These are phyloP conservation scores for Strobilomyces confusus DNA, from an alignment of 768 basidiomycete species.

Conservation along the genomic window DNA sequence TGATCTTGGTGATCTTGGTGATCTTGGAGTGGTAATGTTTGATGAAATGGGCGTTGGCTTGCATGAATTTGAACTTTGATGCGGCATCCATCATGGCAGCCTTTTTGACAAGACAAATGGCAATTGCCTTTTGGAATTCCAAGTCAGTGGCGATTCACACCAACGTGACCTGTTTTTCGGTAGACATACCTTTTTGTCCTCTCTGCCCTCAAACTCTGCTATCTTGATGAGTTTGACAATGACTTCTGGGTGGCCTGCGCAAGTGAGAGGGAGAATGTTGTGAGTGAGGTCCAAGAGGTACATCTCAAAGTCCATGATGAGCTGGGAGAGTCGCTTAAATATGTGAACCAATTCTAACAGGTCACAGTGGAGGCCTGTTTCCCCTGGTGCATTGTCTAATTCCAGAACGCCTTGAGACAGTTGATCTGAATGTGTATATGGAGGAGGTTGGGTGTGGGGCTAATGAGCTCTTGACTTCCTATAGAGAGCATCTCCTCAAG, in stretches of 20 bases:
- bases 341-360: constrained; percentile 62
- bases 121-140: constrained; percentile 79
- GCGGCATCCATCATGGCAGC: constrained; percentile 90
- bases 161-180: background rate
- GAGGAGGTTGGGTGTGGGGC: constrained; percentile 85
- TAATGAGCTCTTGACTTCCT: constrained; percentile 75
- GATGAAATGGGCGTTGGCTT: constrained; percentile 86
- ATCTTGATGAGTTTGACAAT: constrained; percentile 92
- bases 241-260: constrained; percentile 77
- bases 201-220: constrained; percentile 85
- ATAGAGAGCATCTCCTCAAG: constrained; percentile 73
- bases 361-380: constrained; percentile 72
- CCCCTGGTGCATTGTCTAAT: constrained; percentile 92
- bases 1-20: no score
- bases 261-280: constrained; percentile 69
- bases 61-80: constrained; percentile 88
- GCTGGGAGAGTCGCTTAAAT: constrained; percentile 81
- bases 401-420: constrained; percentile 89
- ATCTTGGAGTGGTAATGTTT: constrained; percentile 95
- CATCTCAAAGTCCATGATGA: constrained; percentile 80
- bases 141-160: background rate
- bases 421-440: constrained; percentile 88
- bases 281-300: constrained; percentile 76
- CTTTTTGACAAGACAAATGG: constrained; percentile 91
- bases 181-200: constrained; percentile 84